These are phyloP conservation scores for Cyberlindnera lachancei DNA, from an alignment of 805 yeast genomes.

Conservation along the genomic window DNA sequence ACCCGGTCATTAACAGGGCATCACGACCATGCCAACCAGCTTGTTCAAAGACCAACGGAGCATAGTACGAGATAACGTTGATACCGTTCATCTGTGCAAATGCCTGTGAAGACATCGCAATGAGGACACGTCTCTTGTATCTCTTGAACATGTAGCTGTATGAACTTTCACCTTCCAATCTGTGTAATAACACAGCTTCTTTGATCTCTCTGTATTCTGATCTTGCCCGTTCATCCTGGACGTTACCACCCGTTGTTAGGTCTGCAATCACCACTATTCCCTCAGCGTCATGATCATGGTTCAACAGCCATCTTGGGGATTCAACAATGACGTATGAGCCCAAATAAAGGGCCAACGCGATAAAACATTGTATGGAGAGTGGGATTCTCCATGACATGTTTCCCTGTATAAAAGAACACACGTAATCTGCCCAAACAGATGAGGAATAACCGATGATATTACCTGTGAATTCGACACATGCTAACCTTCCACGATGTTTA, in stretches of 20 bases:
- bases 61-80: constrained; percentile 87
- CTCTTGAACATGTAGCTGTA: constrained; percentile 69
- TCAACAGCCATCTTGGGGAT: constrained; percentile 85
- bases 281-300: constrained; percentile 72
- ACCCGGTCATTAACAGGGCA: constrained; percentile 88
- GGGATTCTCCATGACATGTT: constrained; percentile 75
- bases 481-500: constrained; percentile 75
- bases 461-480: constrained; percentile 84
- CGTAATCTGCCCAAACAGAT: constrained; percentile 84
- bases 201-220: constrained; percentile 75
- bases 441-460: constrained; percentile 74
- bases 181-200: constrained; percentile 65
- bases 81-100: constrained; percentile 94
- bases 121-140: constrained; percentile 69
- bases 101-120: constrained; percentile 86
- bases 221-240: constrained; percentile 59
- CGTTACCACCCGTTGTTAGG: constrained; percentile 71
- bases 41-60: constrained; percentile 88
- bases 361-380: constrained; percentile 62
- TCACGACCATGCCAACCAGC: constrained; percentile 92
- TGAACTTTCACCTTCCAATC: constrained; percentile 74
- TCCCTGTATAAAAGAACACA: constrained; percentile 56
- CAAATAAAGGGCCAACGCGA: constrained; percentile 57
- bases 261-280: constrained; percentile 83
- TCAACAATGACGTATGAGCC: constrained; percentile 82